Evolutionary conservation across 164 flowering plant species (phyloP).

Genomic region (Magnolia kwangsiensis): DNA sequence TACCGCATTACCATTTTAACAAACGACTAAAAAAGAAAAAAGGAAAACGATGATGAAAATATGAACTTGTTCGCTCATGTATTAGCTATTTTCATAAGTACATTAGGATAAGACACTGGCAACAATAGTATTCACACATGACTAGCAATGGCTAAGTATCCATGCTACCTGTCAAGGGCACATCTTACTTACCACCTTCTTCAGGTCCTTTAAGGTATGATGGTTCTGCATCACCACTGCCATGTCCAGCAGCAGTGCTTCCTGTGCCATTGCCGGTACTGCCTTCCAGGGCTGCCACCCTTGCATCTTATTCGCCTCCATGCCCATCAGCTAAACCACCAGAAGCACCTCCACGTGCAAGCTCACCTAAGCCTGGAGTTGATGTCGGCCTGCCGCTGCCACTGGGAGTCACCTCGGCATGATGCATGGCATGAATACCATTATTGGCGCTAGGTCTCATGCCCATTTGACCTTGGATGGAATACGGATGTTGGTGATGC

Average conservation of each 20-base stretch:
- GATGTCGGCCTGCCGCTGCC: constrained; percentile 35
- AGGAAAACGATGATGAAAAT: not conserved
- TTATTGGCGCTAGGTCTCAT: constrained; percentile 60
- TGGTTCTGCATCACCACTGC: constrained; percentile 44
- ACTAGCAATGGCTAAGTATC: not conserved
- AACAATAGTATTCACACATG: not conserved
- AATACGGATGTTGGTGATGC: constrained; percentile 46
- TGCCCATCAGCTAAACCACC: constrained; percentile 15
- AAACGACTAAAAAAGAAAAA: not conserved
- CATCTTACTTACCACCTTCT: constrained; percentile 19
- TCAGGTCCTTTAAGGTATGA: constrained; percentile 24
- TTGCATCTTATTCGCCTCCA: constrained; percentile 37
- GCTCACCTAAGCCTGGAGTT: constrained; percentile 27
- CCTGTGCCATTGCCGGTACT: constrained; percentile 53
- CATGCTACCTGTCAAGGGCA: not conserved
- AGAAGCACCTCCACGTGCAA: constrained; percentile 20
- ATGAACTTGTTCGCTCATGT: not conserved
- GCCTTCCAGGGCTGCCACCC: constrained; percentile 26
- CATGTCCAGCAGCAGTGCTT: constrained; percentile 40
- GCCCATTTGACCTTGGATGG: constrained; percentile 61
- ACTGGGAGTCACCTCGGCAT: constrained; percentile 35
- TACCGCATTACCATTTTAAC: not conserved
- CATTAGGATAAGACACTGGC: not conserved
- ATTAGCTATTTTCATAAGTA: not conserved
- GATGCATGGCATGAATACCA: constrained; percentile 56